These are phyloP conservation scores for Fagus sylvatica DNA, from an alignment of 306 rosid genomes.

Conservation along the genomic window DNA sequence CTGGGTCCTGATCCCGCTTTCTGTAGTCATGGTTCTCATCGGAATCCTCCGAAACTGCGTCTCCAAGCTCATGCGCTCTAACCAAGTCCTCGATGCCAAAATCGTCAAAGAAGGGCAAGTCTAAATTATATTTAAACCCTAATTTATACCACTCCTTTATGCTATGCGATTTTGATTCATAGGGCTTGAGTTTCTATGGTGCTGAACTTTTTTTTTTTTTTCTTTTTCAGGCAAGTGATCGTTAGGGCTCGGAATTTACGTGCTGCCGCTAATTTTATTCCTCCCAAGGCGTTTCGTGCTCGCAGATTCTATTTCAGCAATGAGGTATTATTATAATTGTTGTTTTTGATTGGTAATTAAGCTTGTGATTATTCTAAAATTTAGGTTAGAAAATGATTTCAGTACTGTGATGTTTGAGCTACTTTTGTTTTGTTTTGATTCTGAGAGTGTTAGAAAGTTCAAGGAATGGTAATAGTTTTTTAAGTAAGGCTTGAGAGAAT, in stretches of 20 bases:
- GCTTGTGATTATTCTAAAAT: background rate
- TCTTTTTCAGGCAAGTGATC: conserved; percentile 70
- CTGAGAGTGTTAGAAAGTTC: background rate
- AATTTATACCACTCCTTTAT: background rate
- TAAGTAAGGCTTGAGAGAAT: background rate
- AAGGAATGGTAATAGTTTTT: background rate
- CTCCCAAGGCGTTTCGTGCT: conserved; percentile 81
- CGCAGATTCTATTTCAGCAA: conserved; percentile 79
- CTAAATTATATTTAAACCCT: background rate
- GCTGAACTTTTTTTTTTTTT: background rate
- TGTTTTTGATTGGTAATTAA: background rate
- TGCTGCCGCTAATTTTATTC: conserved; percentile 78
- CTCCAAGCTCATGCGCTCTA: conserved; percentile 89
- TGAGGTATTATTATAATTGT: conserved; percentile 51
- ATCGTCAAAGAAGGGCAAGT: conserved; percentile 86
- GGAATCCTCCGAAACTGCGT: conserved; percentile 96
- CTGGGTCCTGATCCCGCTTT: conserved; percentile 97
- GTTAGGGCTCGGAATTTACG: conserved; percentile 96
- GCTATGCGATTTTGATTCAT: conserved; percentile 1
- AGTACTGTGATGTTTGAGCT: conserved; percentile 7
- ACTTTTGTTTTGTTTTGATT: background rate
- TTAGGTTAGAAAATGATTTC: background rate
- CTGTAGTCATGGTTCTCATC: conserved; percentile 97
- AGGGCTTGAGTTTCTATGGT: conserved; percentile 11
- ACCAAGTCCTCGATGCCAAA: conserved; percentile 84